Base-by-base conservation (phyloP, 257 asterid genomes). In the Mitragyna speciosa region DNA sequence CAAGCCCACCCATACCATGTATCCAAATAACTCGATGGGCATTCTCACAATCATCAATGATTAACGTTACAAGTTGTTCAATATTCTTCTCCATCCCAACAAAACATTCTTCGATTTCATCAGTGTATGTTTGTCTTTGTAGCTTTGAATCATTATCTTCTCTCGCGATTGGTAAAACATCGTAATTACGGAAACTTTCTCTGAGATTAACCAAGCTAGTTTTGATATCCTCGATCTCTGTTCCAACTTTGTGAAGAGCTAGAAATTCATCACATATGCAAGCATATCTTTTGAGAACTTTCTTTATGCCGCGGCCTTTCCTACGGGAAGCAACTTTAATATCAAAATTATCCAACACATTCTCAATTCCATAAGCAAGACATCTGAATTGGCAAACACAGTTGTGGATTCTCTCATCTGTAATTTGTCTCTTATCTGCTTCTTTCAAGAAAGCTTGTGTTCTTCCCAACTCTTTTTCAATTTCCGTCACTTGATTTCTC, bases 401-500 rank as follows among this genome's bases (percentile, higher is more conserved):
- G 19, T 49, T 74, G 26, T 68, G 78, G 19, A 74, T 16, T 10
- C 14, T 26, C 68, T 74, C 49, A 5, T 74, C 67, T 74, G 12
- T 19, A 28, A 26, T 17, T 51, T 51, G 67, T 74, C 47, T 51
- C 30, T 8, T 17, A n/a, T 72, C 63, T 0, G 76, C 76, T 3
- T 72, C 76, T 22, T 12, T 72, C 15, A 72, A 22, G 20, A 20
- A 72, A 48, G 63, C 14, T 30, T 72, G 31, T n/a, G 48, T 47
- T 20, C 12, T 0, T 5, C 8, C 15, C 28, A 72, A 26, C 63
- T 72, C 30, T 43, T 7, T 3, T 26, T 47, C 20, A 72, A 72
- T 17, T 72, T 72, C 76, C 61, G 0, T 15, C 24, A 77, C 85
- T 71, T 82, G 12, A 22, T 36, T 28, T 56, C 76, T 33, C 31